Conservation (phyloP, 1,139 yeast species). For the Suhomyces wounanorum region DNA sequence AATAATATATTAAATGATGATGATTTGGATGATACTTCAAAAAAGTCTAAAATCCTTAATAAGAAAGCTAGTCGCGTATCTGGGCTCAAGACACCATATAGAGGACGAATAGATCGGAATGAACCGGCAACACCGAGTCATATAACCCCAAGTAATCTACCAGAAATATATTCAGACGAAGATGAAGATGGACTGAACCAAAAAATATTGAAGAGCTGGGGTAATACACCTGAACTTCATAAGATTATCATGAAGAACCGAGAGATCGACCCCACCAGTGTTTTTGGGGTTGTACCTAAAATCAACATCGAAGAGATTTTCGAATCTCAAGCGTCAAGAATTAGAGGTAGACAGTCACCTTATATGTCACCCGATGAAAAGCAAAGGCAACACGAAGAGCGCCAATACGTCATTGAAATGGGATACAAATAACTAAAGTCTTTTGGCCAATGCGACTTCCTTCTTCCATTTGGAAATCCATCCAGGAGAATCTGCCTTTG, state of each 20-base stretch:
- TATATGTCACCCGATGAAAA: constrained; percentile 29
- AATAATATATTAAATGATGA: constrained; percentile 5
- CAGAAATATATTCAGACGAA: constrained; percentile 56
- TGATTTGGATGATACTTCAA: constrained; percentile 1
- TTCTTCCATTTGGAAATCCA: constrained; percentile 77
- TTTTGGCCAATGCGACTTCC: constrained; percentile 57
- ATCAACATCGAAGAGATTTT: constrained; percentile 72
- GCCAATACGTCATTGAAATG: constrained; percentile 53
- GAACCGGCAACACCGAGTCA: constrained; percentile 3
- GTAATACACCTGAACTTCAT: constrained; percentile 62
- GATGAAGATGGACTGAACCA: constrained; percentile 47
- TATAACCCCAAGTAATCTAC: constrained; percentile 27
- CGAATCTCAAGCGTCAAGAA: constrained; percentile 46
- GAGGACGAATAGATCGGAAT: not conserved
- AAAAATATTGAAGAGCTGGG: constrained; percentile 66
- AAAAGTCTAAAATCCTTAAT: constrained; percentile 8
- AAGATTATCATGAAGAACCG: constrained; percentile 57
- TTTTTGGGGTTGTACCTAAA: constrained; percentile 79
- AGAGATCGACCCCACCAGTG: constrained; percentile 63
- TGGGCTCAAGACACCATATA: constrained; percentile 7
- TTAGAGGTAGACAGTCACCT: constrained; percentile 62
- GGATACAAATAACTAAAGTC: constrained; percentile 44
- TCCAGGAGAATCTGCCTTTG: constrained; percentile 60
- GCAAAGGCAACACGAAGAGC: constrained; percentile 44
- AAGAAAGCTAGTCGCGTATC: constrained; percentile 12